Evolutionary conservation across 371 early-diverging fungal genomes (phyloP).

Genomic region (Smittium culicis): DNA sequence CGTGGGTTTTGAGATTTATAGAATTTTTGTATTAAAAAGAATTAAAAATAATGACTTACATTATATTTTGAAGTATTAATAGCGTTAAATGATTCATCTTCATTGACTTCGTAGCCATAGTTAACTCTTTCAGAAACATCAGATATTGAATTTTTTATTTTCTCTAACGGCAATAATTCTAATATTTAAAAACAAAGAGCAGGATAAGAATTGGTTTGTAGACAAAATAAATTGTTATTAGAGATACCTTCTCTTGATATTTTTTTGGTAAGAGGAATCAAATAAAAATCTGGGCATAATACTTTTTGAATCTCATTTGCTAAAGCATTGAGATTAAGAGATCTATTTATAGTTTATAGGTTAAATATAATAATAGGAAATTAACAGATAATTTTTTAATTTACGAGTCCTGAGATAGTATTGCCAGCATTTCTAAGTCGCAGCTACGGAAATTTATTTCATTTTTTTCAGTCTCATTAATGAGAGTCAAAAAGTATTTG

Average conservation of each 20-base stretch:
- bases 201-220: neutral
- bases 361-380: neutral
- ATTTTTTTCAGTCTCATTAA: neutral
- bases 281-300: neutral
- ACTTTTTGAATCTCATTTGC: neutral
- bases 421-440: neutral
- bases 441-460: neutral
- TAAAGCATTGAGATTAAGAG: neutral
- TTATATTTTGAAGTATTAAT: neutral
- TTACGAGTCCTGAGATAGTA: neutral
- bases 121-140: conserved; percentile 8
- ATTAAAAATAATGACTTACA: conserved; percentile 1
- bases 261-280: neutral
- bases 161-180: neutral
- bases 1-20: neutral
- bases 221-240: neutral
- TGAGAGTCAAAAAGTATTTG: neutral
- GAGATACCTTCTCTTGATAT: neutral
- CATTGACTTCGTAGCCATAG: conserved; percentile 2
- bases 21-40: neutral
- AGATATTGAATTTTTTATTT: neutral
- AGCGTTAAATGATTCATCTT: neutral
- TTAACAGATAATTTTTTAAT: neutral
- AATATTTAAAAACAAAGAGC: neutral
- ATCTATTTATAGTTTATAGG: neutral